Evolutionary conservation across 2,329 filamentous ascomycete species (phyloP).

Genomic region (Basipetospora chlamydospora): DNA sequence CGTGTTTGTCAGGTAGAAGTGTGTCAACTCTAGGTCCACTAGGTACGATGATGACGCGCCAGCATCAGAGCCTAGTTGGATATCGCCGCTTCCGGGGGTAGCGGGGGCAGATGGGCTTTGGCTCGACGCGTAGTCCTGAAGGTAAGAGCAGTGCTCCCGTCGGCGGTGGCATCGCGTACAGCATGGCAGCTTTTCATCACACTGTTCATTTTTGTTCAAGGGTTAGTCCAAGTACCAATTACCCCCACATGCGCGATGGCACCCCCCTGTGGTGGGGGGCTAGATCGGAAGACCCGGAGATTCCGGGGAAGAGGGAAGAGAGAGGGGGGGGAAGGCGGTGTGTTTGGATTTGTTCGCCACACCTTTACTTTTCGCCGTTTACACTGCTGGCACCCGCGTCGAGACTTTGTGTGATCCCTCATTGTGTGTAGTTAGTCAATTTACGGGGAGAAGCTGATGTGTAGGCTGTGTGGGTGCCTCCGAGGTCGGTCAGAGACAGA

Average conservation of each 20-base stretch:
- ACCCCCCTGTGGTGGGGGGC: no score
- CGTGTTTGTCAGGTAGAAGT: conserved; percentile 9
- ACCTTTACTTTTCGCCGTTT: conserved; percentile 10
- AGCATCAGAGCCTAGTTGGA: no score
- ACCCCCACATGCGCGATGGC: no score
- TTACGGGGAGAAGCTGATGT: no score
- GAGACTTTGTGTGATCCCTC: conserved; percentile 7
- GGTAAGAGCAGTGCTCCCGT: conserved; percentile 8
- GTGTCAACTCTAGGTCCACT: conserved; percentile 8
- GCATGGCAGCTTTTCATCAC: conserved; percentile 9
- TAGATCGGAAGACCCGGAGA: neutral
- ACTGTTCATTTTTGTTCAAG: no score
- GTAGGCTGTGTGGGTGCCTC: no score
- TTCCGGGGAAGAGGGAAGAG: neutral
- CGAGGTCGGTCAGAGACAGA: no score
- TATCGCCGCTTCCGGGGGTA: no score
- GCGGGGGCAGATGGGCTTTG: neutral
- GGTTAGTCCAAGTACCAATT: no score
- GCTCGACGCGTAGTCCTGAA: conserved; percentile 7
- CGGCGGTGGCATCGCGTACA: conserved; percentile 7
- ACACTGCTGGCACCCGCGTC: conserved; percentile 9
- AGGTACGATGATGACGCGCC: neutral
- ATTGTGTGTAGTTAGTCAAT: no score
- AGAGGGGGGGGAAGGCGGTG: neutral
- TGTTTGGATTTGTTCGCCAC: neutral